A percentile compares a stretch with the other conserved stretches of the same genome.
Conservation (phyloP, 345 rosid genomes). For the Brassica napus region Da-Ae NC_063446.1:62080501-62081000, state of each 20-base stretch:
- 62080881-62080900: slow-evolving; percentile 49
- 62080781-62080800: slow-evolving; percentile 65
- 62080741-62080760: slow-evolving; percentile 58
- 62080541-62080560: too few species aligned
- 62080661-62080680: slow-evolving; percentile 6
- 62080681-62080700: slow-evolving; percentile 48
- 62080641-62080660: slow-evolving; percentile 4
- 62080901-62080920: not conserved
- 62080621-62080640: slow-evolving; percentile 5
- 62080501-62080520: too few species aligned
- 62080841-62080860: slow-evolving; percentile 95
- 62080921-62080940: not conserved
- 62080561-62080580: too few species aligned
- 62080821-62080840: slow-evolving; percentile 89
- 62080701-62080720: slow-evolving; percentile 70
- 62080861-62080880: slow-evolving; percentile 92
- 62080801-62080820: slow-evolving; percentile 72
- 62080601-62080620: slow-evolving; percentile 3
- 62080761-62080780: slow-evolving; percentile 73
- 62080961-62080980: slow-evolving; percentile 95
- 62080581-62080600: not conserved
- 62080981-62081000: slow-evolving; percentile 92
- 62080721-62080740: slow-evolving; percentile 82
- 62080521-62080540: too few species aligned
- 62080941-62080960: slow-evolving; percentile 36